Evolutionary conservation across 2,329 filamentous ascomycete genomes (phyloP), one percentile per base, ranked within the genome.

Genomic region (Ilyonectria destructans): DNA sequence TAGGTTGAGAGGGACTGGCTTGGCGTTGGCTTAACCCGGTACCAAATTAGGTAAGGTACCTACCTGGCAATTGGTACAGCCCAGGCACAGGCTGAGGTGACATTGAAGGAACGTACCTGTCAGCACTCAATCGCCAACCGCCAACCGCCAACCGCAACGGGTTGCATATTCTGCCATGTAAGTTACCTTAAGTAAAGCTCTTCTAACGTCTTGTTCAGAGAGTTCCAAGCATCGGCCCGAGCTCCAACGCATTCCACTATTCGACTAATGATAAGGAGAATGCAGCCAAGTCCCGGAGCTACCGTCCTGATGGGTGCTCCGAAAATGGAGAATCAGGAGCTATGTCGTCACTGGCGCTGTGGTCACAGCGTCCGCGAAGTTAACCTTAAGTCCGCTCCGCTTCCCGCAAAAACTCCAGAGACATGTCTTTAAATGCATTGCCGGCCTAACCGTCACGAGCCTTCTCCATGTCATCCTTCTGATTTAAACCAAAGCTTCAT

Each of bases 101-200:
- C 31, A 33, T 33, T 33, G 31, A 33, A 33, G 31, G 31, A 12
- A 33, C 31, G 31, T 2, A 33, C 31, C 31, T 33, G 23, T 29
- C 46, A 49, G 46, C 46, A 49, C 46, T 49, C 23, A 49, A 49
- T 49, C 46, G 46, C 45, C 12, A 15, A 33, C 31, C 31, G 12
- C 31, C 46, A 49, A 49, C 26, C 46, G 46, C 45, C 5, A 15
- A 33, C 31, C 31, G 7, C 31, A 33, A 12, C 31, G 8, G 12
- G 8, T 33, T 8, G 31, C 8, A 8, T 6, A 33, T 33, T 33
- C 31, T 29, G 21, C 6, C 46, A 29, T 49, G 23, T 7, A 29
- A n/a, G 23, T 23, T 3, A 4, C 23, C 3, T 23, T 23, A 4
- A 23, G 23, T 15, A 49, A 3, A 33, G 12, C 31, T 33, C 31